phyloP scores from a whole-genome alignment of 345 rosid genomes.

The Populus alba region DNA sequence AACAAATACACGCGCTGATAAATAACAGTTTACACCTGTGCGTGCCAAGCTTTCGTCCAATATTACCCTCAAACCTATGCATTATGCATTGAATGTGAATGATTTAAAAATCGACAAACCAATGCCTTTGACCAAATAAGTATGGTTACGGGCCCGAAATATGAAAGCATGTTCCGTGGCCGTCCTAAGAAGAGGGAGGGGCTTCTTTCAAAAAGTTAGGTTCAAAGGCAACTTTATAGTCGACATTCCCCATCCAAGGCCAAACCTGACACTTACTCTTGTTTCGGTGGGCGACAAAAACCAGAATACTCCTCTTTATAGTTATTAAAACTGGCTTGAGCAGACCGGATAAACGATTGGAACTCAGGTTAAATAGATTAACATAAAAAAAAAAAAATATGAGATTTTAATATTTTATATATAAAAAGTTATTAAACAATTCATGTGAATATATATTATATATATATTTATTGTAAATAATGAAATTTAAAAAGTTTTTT shows the following conservation, averaged over 20 bases:
- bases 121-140: not conserved
- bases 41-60: not conserved
- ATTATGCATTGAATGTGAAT: constrained; percentile 12
- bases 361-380: too few species aligned
- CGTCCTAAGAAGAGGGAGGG: constrained; percentile 25
- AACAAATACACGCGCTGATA: too few species aligned
- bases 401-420: too few species aligned
- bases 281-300: not conserved
- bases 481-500: too few species aligned
- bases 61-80: not conserved
- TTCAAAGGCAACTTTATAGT: not conserved
- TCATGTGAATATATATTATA: too few species aligned
- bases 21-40: not conserved
- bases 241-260: constrained; percentile 6
- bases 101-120: not conserved
- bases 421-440: too few species aligned
- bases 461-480: too few species aligned
- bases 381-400: too few species aligned
- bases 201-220: not conserved
- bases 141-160: not conserved
- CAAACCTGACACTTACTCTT: constrained; percentile 4
- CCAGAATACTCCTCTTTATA: not conserved
- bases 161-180: constrained; percentile 21
- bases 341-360: too few species aligned
- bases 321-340: too few species aligned